Evolutionary conservation across 352 stramenopile genomes (phyloP), one percentile per base, ranked within the genome.

Genomic region (Blastocystis sp.): DNA sequence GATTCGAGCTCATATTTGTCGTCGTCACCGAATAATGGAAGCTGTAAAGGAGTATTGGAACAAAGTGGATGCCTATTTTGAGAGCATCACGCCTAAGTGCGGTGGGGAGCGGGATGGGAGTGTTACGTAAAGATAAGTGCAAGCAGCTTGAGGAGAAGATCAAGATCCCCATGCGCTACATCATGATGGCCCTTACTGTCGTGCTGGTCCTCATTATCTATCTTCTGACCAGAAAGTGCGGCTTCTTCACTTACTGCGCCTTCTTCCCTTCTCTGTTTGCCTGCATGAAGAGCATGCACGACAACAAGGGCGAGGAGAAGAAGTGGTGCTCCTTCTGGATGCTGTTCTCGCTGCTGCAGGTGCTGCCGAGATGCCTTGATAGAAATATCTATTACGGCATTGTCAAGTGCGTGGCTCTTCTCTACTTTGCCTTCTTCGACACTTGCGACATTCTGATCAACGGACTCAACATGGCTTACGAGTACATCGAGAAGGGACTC

Each of bases 21-120:
- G 71, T 81, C 71, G 71, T 65, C 48, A 64, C 60, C 24, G n/a
- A 69, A 65, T 52, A 66, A 81, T 81, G 71, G 71, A 81, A 43
- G 42, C 7, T 81, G 43, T 81, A n/a, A 81, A 81, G 71, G 24
- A 64, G 28, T 81, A 81, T 38, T 81, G 71, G 71, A 81, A 28
- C 66, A 14, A 64, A 28, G 71, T 81, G 34, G 71, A 81, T 19
- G 34, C 24, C 24, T 81, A 66, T 48, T 81, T 63, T 42, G 52
- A 81, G 57, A 81, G 48, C 19, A 64, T 81, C 11, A 64, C 71
- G 14, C 71, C 71, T 14, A 81, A 81, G 71, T 63, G 52, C 66
- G 71, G 71, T 81, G 43, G 11, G 48, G 1, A n/a, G 42, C n/a
- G 38, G 6, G 28, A 28, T 19, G 61, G 24, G 3, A 40, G 48